Conservation (phyloP, 2,329 filamentous ascomycete species). For the Beauveria scarabaeidicola region DNA sequence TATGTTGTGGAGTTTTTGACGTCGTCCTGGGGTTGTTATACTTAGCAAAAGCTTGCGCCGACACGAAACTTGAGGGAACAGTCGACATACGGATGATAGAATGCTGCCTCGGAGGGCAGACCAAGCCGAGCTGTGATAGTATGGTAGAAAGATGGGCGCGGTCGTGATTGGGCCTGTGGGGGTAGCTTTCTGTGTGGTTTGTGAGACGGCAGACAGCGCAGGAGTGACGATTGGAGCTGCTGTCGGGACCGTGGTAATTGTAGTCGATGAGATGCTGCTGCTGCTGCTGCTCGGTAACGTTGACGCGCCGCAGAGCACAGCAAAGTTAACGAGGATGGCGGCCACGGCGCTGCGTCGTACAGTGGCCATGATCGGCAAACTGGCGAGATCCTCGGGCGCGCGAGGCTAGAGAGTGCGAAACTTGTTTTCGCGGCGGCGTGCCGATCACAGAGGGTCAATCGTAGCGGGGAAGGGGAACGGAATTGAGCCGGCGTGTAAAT, state of each 20-base stretch:
- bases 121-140: conserved; percentile 35
- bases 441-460: conserved; percentile 4
- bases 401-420: not conserved
- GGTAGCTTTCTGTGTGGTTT: conserved; percentile 5
- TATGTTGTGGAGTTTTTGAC: conserved; percentile 32
- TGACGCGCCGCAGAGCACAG: not conserved
- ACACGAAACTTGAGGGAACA: not conserved
- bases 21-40: conserved; percentile 23
- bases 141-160: conserved; percentile 37
- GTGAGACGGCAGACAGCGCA: conserved; percentile 7
- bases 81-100: conserved; percentile 30
- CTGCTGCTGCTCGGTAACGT: not conserved
- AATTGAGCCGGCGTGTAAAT: not conserved
- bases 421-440: not conserved
- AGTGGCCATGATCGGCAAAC: conserved; percentile 1
- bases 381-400: not conserved
- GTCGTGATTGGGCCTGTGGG: conserved; percentile 25
- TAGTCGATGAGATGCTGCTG: not conserved
- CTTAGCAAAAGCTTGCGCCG: not conserved
- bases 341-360: not conserved
- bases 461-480: not conserved
- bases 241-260: conserved; percentile 12
- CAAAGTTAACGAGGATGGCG: not conserved
- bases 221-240: conserved; percentile 13
- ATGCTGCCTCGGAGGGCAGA: conserved; percentile 37